A percentile compares a stretch with the other conserved stretches of the same genome.
Evolutionary conservation across 2,329 filamentous ascomycete species (phyloP).

Genomic region (Blastomyces emzantsi): DNA sequence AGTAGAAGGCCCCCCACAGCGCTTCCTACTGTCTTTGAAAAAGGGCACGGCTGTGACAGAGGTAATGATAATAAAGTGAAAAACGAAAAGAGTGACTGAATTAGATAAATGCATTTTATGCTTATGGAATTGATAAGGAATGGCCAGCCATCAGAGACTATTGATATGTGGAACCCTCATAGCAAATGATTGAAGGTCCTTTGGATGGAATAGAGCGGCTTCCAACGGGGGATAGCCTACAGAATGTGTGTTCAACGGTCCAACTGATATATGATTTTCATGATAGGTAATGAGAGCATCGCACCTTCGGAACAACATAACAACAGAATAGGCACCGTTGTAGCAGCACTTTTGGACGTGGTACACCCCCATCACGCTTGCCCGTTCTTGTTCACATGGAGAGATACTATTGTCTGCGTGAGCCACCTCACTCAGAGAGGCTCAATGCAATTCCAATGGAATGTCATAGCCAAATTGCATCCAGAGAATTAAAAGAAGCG

Average conservation of each 20-base stretch:
- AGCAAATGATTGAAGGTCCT: background rate
- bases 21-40: background rate
- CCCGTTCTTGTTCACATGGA: background rate
- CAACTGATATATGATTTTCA: background rate
- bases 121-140: background rate
- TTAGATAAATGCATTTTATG: slow-evolving; percentile 14
- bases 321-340: background rate
- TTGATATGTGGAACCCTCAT: background rate
- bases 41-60: slow-evolving; percentile 6
- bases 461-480: too few species aligned
- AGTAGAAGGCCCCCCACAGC: slow-evolving; percentile 8
- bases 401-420: background rate
- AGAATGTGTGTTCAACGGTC: background rate
- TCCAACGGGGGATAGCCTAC: background rate
- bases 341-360: background rate
- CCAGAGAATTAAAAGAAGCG: too few species aligned
- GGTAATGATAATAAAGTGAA: slow-evolving; percentile 9
- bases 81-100: slow-evolving; percentile 11
- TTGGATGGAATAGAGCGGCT: background rate
- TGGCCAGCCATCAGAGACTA: background rate
- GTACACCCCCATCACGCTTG: background rate
- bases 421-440: background rate
- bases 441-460: too few species aligned
- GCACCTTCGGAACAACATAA: background rate
- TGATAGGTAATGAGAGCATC: background rate